Conservation (phyloP, 805 yeast genomes). For the Priceomyces medius region DNA sequence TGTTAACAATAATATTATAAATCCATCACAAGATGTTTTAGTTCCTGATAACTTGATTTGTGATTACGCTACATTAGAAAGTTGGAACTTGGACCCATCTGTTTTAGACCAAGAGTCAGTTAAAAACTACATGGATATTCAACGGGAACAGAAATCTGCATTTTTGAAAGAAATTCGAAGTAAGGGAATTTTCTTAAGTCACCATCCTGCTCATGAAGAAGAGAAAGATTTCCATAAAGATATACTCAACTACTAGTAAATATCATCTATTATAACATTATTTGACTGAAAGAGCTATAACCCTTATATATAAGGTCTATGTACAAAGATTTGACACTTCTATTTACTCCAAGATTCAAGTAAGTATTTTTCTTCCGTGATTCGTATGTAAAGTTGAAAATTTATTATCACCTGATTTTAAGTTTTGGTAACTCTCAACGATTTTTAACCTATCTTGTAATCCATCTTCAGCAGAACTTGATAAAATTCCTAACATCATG, state of each 20-base stretch:
- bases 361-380: too few species aligned
- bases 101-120: constrained; percentile 11
- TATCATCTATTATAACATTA: constrained; percentile 1
- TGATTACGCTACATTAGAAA: constrained; percentile 19
- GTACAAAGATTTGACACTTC: constrained; percentile 7
- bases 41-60: constrained; percentile 15
- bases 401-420: too few species aligned
- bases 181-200: constrained; percentile 14
- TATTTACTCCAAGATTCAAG: too few species aligned
- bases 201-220: neutral
- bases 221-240: neutral
- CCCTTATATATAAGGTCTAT: constrained; percentile 3
- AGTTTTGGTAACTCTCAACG: constrained; percentile 16
- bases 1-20: neutral
- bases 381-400: too few species aligned
- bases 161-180: constrained; percentile 24
- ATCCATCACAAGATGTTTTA: neutral
- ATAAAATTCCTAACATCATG: constrained; percentile 76
- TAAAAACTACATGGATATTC: constrained; percentile 15
- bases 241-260: neutral
- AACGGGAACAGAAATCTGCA: constrained; percentile 18
- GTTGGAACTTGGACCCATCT: constrained; percentile 9
- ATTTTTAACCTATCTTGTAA: constrained; percentile 50
- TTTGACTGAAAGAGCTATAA: neutral
- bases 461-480: constrained; percentile 84